Percentiles rank a stretch among this genome's conserved stretches.
phyloP scores from a whole-genome alignment of 331 rosid genomes.

The Quercus tomentella region DNA sequence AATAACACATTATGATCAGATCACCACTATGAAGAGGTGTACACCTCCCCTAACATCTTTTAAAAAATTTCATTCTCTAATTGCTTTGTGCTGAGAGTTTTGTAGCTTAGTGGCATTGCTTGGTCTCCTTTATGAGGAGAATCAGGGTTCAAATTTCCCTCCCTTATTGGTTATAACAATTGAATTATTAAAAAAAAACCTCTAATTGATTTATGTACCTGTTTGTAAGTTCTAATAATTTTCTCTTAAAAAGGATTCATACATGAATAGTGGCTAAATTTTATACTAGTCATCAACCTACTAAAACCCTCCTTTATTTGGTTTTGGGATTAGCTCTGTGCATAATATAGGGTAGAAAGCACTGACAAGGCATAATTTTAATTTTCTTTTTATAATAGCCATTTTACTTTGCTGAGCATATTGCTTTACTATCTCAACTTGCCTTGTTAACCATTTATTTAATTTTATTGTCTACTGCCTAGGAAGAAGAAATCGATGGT shows the following conservation, averaged over 20 bases:
- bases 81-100: background rate
- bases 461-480: constrained; percentile 13
- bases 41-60: background rate
- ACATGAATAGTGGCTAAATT: background rate
- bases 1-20: no score
- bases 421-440: background rate
- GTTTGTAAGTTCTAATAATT: background rate
- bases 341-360: background rate
- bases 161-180: no score
- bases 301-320: background rate
- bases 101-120: no score
- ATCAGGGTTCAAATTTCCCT: no score
- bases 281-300: background rate
- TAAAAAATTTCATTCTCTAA: background rate
- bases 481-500: constrained; percentile 79
- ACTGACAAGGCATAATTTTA: background rate
- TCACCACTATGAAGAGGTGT: no score
- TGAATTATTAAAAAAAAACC: no score
- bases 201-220: background rate
- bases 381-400: background rate
- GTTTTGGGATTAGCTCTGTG: background rate
- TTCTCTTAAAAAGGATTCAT: background rate
- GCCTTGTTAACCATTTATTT: background rate
- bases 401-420: background rate
- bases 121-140: no score